Conservation (phyloP, 2,329 filamentous ascomycete genomes). For the Calonectria pauciramosa region DNA sequence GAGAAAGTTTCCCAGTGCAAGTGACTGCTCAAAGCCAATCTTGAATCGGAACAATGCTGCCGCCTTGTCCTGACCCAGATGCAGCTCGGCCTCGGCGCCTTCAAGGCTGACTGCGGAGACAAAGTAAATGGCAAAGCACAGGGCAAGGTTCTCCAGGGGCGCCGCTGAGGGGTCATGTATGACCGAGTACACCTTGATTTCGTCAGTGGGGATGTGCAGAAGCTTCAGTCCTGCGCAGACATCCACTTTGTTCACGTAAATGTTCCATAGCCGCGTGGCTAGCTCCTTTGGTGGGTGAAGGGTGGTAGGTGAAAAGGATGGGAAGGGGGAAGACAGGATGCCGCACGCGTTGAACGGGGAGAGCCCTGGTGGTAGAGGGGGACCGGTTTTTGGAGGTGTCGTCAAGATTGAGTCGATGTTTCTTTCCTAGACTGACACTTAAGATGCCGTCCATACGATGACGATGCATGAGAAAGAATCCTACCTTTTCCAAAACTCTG, state of each 20-base stretch:
- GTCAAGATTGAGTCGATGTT: slow-evolving; percentile 40
- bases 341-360: slow-evolving; percentile 49
- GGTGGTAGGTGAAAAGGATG: slow-evolving; percentile 24
- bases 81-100: neutral
- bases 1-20: neutral
- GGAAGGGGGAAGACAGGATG: slow-evolving; percentile 45
- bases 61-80: neutral
- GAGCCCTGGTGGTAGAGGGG: neutral
- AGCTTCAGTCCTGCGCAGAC: slow-evolving; percentile 41
- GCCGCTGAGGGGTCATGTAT: slow-evolving; percentile 46
- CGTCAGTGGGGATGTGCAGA: slow-evolving; percentile 47
- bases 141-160: slow-evolving; percentile 47
- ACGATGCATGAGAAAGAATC: too few relatives aligned
- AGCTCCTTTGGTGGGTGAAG: slow-evolving; percentile 43
- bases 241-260: slow-evolving; percentile 48
- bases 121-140: slow-evolving; percentile 65
- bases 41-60: neutral
- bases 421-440: too few relatives aligned
- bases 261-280: slow-evolving; percentile 49
- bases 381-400: slow-evolving; percentile 24
- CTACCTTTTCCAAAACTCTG: slow-evolving; percentile 50
- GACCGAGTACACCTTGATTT: slow-evolving; percentile 50
- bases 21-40: neutral
- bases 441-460: too few relatives aligned
- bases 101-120: slow-evolving; percentile 51